These are phyloP conservation scores for Euphorbia peplus DNA, from an alignment of 345 rosid species.

Conservation along the genomic window DNA sequence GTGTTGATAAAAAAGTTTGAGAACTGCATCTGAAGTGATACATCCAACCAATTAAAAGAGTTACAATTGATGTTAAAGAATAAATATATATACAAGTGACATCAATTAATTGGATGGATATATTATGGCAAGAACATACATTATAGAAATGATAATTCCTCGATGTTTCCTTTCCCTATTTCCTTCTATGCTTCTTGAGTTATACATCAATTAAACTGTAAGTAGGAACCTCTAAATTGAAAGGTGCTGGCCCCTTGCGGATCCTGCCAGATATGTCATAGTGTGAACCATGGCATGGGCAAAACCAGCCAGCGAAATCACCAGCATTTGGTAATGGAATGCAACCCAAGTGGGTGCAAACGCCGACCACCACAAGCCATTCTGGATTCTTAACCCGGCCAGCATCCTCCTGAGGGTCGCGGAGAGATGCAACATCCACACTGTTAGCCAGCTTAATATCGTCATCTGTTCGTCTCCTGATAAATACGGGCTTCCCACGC, in stretches of 20 bases:
- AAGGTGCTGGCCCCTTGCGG: slow-evolving; percentile 95
- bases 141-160: no score
- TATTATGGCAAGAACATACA: no score
- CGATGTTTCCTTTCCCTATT: no score
- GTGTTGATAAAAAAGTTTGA: neutral
- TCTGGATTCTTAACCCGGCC: slow-evolving; percentile 86
- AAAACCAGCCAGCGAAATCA: slow-evolving; percentile 94
- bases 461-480: slow-evolving; percentile 87
- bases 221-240: slow-evolving; percentile 76
- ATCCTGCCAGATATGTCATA: slow-evolving; percentile 93
- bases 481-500: slow-evolving; percentile 98
- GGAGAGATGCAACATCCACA: slow-evolving; percentile 69
- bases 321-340: slow-evolving; percentile 98
- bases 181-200: no score
- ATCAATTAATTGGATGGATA: no score
- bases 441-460: slow-evolving; percentile 84
- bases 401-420: slow-evolving; percentile 78
- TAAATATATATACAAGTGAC: no score
- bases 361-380: slow-evolving; percentile 85
- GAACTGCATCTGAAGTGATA: no score
- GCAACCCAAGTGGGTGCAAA: slow-evolving; percentile 95
- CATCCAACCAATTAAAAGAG: no score
- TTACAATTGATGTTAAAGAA: no score
- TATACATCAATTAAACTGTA: no score
- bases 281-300: slow-evolving; percentile 96